A percentile compares a stretch with the other conserved stretches of the same genome.
Conservation (phyloP, 2,329 filamentous ascomycete genomes). For the Botrytis hyacinthi region DNA sequence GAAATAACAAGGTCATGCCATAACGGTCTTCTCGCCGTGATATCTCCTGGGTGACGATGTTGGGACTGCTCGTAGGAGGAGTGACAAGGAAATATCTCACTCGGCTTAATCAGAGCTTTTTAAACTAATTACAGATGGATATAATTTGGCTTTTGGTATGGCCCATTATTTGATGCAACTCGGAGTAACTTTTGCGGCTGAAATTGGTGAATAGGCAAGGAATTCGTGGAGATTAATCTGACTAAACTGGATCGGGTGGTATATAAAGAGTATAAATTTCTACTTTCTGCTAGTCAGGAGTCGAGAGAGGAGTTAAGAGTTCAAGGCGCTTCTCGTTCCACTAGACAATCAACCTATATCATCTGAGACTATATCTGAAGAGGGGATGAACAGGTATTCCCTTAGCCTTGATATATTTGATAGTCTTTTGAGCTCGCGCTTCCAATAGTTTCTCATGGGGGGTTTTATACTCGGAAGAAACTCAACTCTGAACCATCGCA, state of each 20-base stretch:
- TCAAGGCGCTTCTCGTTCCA: background rate
- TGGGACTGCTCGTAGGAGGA: no score
- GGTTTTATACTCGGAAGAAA: background rate
- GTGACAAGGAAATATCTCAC: no score
- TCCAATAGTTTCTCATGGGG: background rate
- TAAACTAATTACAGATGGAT: no score
- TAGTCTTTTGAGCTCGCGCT: background rate
- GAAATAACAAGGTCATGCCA: accelerated
- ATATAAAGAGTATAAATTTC: no score
- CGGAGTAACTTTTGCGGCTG: accelerated
- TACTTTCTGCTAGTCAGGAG: no score
- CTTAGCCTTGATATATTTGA: accelerated
- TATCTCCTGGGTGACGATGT: no score
- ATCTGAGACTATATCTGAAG: background rate
- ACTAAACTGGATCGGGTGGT: no score
- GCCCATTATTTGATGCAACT: accelerated
- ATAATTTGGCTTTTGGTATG: no score
- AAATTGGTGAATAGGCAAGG: background rate
- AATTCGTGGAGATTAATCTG: accelerated
- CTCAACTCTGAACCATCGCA: accelerated
- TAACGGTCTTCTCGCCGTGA: background rate
- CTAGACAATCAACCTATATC: accelerated
- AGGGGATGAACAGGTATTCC: background rate
- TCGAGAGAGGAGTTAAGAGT: accelerated
- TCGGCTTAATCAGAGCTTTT: no score